Base-by-base conservation (phyloP, 805 yeast species). In the Yarrowia divulgata region DNA sequence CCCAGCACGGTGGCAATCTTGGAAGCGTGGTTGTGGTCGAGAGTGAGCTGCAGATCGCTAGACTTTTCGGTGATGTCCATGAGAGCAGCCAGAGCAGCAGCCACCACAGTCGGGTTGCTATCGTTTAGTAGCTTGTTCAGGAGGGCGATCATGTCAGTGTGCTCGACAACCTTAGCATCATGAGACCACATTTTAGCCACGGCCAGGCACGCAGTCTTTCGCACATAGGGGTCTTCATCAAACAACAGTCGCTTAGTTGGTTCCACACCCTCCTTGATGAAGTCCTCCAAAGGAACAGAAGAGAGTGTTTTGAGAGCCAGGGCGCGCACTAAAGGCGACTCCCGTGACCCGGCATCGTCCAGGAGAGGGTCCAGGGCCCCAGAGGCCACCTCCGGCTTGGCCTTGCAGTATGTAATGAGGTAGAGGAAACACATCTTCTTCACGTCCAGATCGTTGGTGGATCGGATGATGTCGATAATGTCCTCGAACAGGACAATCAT, bases 341-440 rank as follows among this genome's bases (percentile, higher is more conserved):
- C 60, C 12, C 76, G 74, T 40, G 85, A 85, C 39, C 79, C 80
- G 45, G 85, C 77, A 73, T 91, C 96, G 1, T 82, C 75, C 23
- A 81, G 73, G 40, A 91, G 80, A 32, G 82, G 79, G 0, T 88
- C 87, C 35, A 91, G 75, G 0, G 91, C 87, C 16, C 82, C 84
- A 12, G 79, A 70, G 1, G 91, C 85, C 29, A 83, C 83, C 49
- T 84, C 82, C 0, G 91, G 90, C 71, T 85, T 86, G 29, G 83
- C 80, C 23, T 82, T 80, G 19, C 89, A 88, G 77, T 89, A 89
- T 10, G 87, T 83, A 34, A 84, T 80, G 23, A 93, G 76, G 73
- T 83, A 93, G 57, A 89, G 85, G 74, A 87, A 88, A 72, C 93
- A 88, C 80, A 91, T 82, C 71, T 89, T 85, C 75, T 90, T 86